Evolutionary conservation across 305 asterid species (phyloP).

Genomic region (Galium porrigens): DNA sequence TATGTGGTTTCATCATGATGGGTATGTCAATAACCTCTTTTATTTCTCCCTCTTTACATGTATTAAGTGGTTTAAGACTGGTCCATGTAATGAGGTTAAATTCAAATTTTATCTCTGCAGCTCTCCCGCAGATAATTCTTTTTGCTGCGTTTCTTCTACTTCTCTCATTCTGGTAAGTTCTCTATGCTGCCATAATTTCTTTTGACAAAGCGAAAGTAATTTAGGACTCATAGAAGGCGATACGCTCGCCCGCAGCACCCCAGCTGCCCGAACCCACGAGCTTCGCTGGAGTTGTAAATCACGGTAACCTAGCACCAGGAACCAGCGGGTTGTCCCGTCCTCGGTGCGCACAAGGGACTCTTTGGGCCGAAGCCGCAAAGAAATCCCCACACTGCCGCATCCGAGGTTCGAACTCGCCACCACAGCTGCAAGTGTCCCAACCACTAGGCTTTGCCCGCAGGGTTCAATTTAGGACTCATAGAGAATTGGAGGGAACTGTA

Average conservation of each 20-base stretch:
- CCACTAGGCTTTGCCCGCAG: too few relatives aligned
- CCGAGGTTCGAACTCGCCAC: too few relatives aligned
- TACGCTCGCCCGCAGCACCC: too few relatives aligned
- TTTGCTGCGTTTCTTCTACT: slow-evolving; percentile 78
- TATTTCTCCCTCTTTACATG: slow-evolving; percentile 10
- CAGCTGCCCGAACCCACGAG: too few relatives aligned
- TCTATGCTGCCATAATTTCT: slow-evolving; percentile 10
- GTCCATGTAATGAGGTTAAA: slow-evolving; percentile 14
- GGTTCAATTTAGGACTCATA: background rate
- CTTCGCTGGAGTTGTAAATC: too few relatives aligned
- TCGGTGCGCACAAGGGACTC: too few relatives aligned
- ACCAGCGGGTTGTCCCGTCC: too few relatives aligned
- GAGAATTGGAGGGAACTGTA: background rate
- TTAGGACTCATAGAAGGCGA: background rate
- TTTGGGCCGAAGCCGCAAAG: too few relatives aligned
- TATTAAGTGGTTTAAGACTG: slow-evolving; percentile 11
- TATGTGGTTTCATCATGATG: slow-evolving; percentile 79
- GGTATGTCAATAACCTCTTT: slow-evolving; percentile 38
- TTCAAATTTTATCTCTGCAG: slow-evolving; percentile 34
- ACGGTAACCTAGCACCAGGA: too few relatives aligned
- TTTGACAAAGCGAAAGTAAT: slow-evolving; percentile 1
- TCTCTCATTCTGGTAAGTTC: slow-evolving; percentile 74
- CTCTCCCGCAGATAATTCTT: slow-evolving; percentile 61
- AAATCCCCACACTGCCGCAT: too few relatives aligned
- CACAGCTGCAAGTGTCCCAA: too few relatives aligned